phyloP scores from a whole-genome alignment of 2,329 filamentous ascomycete genomes.

The Ceratocystiopsis brevicomis region DNA sequence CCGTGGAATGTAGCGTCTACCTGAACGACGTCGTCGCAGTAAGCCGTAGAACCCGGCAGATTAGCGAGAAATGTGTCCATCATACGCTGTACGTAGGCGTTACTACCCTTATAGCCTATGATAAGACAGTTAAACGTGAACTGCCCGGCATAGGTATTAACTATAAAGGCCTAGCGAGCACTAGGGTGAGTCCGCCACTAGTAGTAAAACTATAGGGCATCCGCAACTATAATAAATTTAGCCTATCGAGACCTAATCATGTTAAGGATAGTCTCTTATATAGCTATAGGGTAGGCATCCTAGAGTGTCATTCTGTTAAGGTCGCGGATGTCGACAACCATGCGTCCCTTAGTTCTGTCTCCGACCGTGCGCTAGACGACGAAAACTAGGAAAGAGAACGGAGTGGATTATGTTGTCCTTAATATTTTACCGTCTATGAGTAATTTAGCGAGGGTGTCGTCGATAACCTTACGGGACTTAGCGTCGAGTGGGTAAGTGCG shows the following conservation, averaged over 20 bases:
- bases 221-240: neutral
- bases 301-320: neutral
- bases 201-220: neutral
- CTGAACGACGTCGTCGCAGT: neutral
- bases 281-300: neutral
- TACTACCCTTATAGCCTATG: neutral
- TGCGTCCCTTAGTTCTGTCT: neutral
- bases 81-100: neutral
- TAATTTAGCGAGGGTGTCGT: no score
- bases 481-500: no score
- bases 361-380: neutral
- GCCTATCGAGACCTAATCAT: neutral
- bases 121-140: neutral
- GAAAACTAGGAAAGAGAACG: neutral
- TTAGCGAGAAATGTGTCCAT: neutral
- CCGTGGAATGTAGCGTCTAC: neutral
- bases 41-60: neutral
- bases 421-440: no score
- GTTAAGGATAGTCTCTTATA: neutral
- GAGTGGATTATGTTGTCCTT: neutral
- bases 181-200: neutral
- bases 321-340: neutral
- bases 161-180: neutral
- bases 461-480: no score
- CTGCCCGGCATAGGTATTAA: neutral